These are phyloP conservation scores for Fusarium nelsonii DNA, from an alignment of 2,329 filamentous ascomycete species.

Conservation along the genomic window DNA sequence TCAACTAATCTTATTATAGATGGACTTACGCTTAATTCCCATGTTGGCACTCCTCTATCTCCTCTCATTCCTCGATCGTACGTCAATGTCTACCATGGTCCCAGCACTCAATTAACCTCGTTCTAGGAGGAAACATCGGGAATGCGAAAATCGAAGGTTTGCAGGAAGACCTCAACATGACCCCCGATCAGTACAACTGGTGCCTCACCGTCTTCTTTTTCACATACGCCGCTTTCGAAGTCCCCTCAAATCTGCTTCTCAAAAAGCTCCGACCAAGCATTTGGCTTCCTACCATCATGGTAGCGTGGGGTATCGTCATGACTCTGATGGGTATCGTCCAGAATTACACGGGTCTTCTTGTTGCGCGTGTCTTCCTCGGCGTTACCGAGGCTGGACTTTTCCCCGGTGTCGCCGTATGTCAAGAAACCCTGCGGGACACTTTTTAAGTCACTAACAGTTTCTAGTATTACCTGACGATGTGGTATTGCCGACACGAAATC, in stretches of 20 bases:
- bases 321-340: conserved; percentile 66
- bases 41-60: conserved; percentile 77
- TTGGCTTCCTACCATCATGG: conserved; percentile 83
- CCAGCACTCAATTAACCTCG: neutral
- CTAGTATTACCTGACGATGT: conserved; percentile 67
- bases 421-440: too few species aligned
- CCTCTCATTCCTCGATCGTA: conserved; percentile 75
- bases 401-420: conserved; percentile 67
- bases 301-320: conserved; percentile 66
- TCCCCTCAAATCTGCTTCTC: conserved; percentile 81
- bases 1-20: conserved; percentile 49
- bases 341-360: conserved; percentile 61
- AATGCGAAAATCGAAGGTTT: conserved; percentile 75
- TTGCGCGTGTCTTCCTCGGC: conserved; percentile 70
- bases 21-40: conserved; percentile 66
- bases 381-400: conserved; percentile 76
- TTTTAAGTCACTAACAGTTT: neutral
- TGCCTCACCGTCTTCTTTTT: conserved; percentile 82
- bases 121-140: conserved; percentile 68
- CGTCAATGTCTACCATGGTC: conserved; percentile 20
- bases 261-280: conserved; percentile 79
- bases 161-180: conserved; percentile 67
- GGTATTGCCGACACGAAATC: conserved; percentile 69
- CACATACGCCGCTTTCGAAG: conserved; percentile 79
- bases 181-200: conserved; percentile 76